These are phyloP conservation scores for Coniochaeta sp. DNA, from an alignment of 2,329 filamentous ascomycete genomes.

Conservation along the genomic window DNA sequence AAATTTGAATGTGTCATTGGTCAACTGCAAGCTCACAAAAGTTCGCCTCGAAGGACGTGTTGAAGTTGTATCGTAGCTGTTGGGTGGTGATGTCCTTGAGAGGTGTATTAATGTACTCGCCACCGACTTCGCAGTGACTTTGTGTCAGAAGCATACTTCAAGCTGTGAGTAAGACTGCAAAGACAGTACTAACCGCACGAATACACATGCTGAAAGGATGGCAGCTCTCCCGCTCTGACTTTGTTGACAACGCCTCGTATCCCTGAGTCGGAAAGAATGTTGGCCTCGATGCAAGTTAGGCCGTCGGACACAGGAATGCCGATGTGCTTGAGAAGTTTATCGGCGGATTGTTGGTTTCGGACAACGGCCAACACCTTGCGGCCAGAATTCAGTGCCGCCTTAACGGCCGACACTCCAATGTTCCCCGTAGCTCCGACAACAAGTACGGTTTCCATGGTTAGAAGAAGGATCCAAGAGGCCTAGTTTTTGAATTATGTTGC, in stretches of 20 bases:
- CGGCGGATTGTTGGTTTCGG: conserved; percentile 23
- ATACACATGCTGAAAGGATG: conserved; percentile 30
- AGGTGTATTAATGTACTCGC: conserved; percentile 12
- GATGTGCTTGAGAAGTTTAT: conserved; percentile 24
- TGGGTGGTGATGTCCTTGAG: conserved; percentile 11
- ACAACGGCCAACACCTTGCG: conserved; percentile 28
- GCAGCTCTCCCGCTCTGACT: conserved; percentile 23
- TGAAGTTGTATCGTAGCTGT: conserved; percentile 13
- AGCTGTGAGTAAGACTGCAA: background rate
- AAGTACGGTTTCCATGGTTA: conserved; percentile 23
- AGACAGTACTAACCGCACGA: conserved; percentile 16
- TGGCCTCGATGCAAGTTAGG: conserved; percentile 24
- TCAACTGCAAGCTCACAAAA: conserved; percentile 16
- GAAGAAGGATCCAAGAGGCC: background rate
- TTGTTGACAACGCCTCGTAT: conserved; percentile 25
- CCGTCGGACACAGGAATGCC: conserved; percentile 13
- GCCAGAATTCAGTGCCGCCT: conserved; percentile 18
- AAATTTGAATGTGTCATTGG: background rate
- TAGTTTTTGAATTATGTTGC: background rate
- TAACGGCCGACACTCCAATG: conserved; percentile 26
- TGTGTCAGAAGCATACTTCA: background rate
- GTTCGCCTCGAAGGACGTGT: conserved; percentile 19
- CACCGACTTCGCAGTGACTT: conserved; percentile 14
- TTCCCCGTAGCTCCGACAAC: conserved; percentile 30
- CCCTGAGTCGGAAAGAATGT: conserved; percentile 21